Conservation (phyloP, 2,329 filamentous ascomycete species). For the Fusarium anthophilum region DNA sequence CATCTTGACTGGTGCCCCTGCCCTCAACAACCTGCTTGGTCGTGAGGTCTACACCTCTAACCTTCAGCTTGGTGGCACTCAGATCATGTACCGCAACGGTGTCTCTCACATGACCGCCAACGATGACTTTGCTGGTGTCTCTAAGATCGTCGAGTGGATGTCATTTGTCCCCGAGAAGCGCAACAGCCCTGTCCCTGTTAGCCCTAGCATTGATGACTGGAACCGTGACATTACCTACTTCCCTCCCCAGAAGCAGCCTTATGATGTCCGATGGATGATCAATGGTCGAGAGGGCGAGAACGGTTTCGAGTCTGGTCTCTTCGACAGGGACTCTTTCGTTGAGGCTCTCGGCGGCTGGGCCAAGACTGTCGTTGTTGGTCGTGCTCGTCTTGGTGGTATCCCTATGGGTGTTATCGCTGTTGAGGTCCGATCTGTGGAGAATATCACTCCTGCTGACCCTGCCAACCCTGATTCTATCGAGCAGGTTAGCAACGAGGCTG, state of each 20-base stretch:
- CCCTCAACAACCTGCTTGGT: conserved; percentile 97
- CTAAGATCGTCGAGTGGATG: conserved; percentile 98
- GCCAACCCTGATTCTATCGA: conserved; percentile 99
- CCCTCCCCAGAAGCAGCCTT: conserved; percentile 81
- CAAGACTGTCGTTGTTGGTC: conserved; percentile 93
- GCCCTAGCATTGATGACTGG: conserved; percentile 85
- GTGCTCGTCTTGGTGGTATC: conserved; percentile 95
- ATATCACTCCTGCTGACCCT: conserved; percentile 94
- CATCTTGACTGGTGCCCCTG: conserved; percentile 95
- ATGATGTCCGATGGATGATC: conserved; percentile 96
- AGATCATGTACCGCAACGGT: conserved; percentile 99
- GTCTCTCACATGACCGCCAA: conserved; percentile 98
- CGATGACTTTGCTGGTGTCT: conserved; percentile 97
- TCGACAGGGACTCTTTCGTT: conserved; percentile 96
- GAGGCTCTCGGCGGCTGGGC: conserved; percentile 98
- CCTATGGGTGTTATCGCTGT: conserved; percentile 98
- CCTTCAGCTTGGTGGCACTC: conserved; percentile 98
- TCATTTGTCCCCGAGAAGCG: conserved; percentile 97
- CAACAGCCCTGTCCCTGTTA: conserved; percentile 91
- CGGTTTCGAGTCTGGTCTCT: conserved; percentile 85
- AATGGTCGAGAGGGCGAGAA: conserved; percentile 82
- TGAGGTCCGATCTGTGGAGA: conserved; percentile 95
- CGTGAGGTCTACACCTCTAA: conserved; percentile 99
- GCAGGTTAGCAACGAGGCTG: conserved; percentile 92
- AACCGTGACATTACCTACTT: conserved; percentile 91